Percentiles rank a stretch among this genome's conserved stretches.
These are phyloP conservation scores for Rhizopogon roseolus DNA, from an alignment of 768 basidiomycete genomes.

Conservation along the genomic window DNA sequence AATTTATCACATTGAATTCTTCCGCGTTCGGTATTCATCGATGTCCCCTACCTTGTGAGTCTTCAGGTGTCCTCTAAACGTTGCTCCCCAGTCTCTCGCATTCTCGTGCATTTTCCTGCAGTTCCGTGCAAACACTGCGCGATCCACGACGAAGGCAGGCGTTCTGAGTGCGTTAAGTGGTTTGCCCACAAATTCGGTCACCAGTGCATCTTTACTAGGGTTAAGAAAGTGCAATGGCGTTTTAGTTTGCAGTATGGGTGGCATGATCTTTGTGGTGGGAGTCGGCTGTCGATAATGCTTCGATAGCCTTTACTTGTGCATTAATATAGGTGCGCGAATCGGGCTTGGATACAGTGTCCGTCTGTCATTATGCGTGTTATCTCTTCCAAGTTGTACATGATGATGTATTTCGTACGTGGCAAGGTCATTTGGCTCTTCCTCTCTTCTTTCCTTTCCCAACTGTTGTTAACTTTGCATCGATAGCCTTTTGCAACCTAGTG, in stretches of 20 bases:
- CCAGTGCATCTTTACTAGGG: slow-evolving; percentile 46
- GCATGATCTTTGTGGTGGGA: slow-evolving; percentile 13
- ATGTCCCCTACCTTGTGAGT: slow-evolving; percentile 62
- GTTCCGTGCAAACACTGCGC: slow-evolving; percentile 65
- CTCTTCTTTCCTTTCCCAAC: no score
- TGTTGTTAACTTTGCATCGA: neutral
- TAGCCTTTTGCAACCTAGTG: neutral
- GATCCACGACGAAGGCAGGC: slow-evolving; percentile 76
- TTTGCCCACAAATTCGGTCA: slow-evolving; percentile 54
- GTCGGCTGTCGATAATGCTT: neutral
- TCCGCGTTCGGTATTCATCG: neutral
- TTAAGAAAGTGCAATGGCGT: slow-evolving; percentile 38
- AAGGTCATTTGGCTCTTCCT: neutral
- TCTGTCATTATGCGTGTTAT: neutral
- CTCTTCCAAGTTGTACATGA: neutral
- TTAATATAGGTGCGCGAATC: neutral
- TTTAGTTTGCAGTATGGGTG: slow-evolving; percentile 34
- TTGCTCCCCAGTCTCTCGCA: slow-evolving; percentile 60
- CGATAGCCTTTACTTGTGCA: neutral
- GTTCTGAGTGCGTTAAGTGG: slow-evolving; percentile 57
- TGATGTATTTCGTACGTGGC: neutral
- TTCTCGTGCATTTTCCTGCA: slow-evolving; percentile 69
- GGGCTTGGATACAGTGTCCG: neutral
- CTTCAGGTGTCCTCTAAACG: slow-evolving; percentile 81
- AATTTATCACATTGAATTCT: slow-evolving; percentile 3